Base-by-base conservation (phyloP, 192 early-diverging fungal genomes). In the Coemansia sp. region DNA sequence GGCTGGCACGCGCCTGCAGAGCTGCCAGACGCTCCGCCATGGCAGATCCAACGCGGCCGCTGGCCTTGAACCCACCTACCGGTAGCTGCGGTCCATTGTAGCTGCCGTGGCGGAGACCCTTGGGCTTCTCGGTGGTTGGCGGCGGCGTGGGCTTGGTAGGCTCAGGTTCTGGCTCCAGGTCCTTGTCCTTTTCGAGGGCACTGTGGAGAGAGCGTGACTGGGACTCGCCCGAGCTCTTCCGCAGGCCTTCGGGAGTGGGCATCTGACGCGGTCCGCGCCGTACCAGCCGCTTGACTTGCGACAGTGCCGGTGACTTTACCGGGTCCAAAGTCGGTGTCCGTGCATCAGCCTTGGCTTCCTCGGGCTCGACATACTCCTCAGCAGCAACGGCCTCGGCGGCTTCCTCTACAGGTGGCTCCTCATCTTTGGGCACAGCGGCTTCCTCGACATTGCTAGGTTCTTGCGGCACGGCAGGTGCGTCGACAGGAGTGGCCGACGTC, bases 1-100 rank as follows among this genome's bases (percentile, higher is more conserved):
- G 56, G 18, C 45, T 51, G 7, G 64, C 54, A 2, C 54, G 63
- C 5, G 62, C 62, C 51, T 73, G 69, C 38, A 73, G 37, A 6
- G 69, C 69, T 18, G 69, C 69, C 54, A 73, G 42, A 10, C 69
- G 57, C 48, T 57, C 60, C 0, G 69, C 69, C 69, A 73, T 73
- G 11, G 62, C 69, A 1, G 69, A 73, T 0, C 58, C 69, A 4
- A 73, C 44, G 7, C 64, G 56, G 4, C 62, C 59, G 27, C 45
- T 66, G 37, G 69, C 49, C 63, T 60, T 65, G 54, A 73, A 73
- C 11, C 69, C 69, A 29, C 69, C 64, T 0, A 54, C 42, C 0
- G 69, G 69, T 22, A 73, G 51, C 28, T 61, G 69, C 2, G 59
- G 56, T 0, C 69, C 69, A 41, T 54, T 30, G 21, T 44, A 59